Evolutionary conservation across 306 rosid genomes (phyloP).

Genomic region (Senna siamea): DNA sequence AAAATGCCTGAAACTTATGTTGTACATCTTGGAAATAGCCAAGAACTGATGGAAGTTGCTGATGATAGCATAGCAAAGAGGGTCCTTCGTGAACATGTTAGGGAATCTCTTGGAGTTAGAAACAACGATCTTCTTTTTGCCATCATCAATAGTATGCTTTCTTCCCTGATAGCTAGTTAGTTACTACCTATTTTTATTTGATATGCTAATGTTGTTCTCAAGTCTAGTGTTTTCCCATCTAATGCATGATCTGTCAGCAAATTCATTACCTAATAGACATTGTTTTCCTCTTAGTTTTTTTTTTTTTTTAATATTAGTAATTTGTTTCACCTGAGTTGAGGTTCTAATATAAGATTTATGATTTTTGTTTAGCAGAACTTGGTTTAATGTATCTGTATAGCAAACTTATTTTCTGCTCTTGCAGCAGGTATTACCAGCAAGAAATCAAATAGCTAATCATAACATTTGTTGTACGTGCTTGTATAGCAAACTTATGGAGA

Average conservation of each 20-base stretch:
- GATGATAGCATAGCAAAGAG: constrained; percentile 86
- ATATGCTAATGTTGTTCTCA: constrained; percentile 16
- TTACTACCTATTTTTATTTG: constrained; percentile 4
- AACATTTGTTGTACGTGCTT: neutral
- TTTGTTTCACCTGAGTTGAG: neutral
- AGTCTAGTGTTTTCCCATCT: constrained; percentile 15
- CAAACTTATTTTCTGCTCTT: constrained; percentile 3
- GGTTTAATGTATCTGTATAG: neutral
- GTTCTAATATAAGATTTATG: neutral
- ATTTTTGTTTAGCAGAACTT: constrained; percentile 22
- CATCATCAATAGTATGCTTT: constrained; percentile 81
- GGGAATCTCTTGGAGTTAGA: constrained; percentile 84
- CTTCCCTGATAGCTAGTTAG: constrained; percentile 4
- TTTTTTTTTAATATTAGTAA: constrained; percentile 21
- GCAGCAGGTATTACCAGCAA: neutral
- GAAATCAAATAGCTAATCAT: constrained; percentile 7
- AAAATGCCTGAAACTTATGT: constrained; percentile 86
- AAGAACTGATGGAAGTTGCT: constrained; percentile 91
- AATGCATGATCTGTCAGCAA: constrained; percentile 19
- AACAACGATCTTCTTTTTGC: constrained; percentile 87
- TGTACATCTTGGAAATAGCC: constrained; percentile 97
- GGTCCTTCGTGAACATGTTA: constrained; percentile 87
- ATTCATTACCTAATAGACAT: constrained; percentile 23
- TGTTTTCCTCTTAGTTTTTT: constrained; percentile 6
- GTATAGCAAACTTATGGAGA: too few species aligned